Evolutionary conservation across 2,329 filamentous ascomycete species (phyloP), one percentile per base, ranked within the genome.

Genomic region (Pleomassaria siparia): DNA sequence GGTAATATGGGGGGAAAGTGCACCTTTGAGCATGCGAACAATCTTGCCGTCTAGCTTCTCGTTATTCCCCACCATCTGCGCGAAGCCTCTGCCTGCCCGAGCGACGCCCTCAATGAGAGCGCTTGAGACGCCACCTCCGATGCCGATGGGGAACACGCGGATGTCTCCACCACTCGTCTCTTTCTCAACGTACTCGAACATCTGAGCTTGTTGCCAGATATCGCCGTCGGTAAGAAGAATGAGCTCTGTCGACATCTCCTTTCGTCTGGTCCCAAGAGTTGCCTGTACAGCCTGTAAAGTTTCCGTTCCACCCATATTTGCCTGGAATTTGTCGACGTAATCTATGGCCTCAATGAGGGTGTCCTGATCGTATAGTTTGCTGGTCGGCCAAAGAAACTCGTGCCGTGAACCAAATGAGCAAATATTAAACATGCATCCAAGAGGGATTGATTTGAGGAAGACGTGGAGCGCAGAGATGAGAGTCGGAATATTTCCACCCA

Each of bases 1-100:
- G 10, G 70, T 77, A 42, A 87, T 74, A 51, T 88, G 84, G 0
- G 84, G 83, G 1, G 79, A 81, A 16, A 89, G 69, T 0, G 84
- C 81, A 0, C 80, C 85, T 60, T 86, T 87, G 46, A 89, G 74
- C 86, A 89, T 89, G 3, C 86, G 79, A 2, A 89, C 76, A 2
- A 89, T 76, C 62, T 86, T 86, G 53, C 72, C 78, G 56, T 86
- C 81, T 60, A 88, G 79, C 59, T 84, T 82, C 63, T 89, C 86
- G 1, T 78, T 70, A 7, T 80, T 69, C 1, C 73, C 74, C 0
- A 88, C 84, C 1, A 78, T 76, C 62, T 89, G 86, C 3, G 73
- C 70, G 44, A 78, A 80, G 2, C 81, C 81, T 35, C 77, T 76
- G 0, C 80, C 81, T 7, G 75, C 74, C 20, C 78, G 70, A 6